These are phyloP conservation scores for Pseudocercospora macadamiae DNA, from an alignment of 2,329 filamentous ascomycete genomes.

Conservation along the genomic window DNA sequence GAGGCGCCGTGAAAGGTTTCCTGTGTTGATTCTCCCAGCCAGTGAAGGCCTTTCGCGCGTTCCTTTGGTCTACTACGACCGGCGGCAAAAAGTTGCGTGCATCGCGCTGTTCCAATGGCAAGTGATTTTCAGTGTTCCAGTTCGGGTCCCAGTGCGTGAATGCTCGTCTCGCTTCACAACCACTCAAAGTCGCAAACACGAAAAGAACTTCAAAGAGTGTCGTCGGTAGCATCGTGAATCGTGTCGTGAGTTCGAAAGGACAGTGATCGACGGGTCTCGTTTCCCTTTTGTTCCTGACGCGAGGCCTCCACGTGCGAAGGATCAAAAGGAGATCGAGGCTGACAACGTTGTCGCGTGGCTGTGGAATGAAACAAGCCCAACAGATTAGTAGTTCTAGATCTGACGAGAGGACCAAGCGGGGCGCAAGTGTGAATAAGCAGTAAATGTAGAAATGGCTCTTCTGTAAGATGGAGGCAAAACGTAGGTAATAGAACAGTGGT, in stretches of 20 bases:
- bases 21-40: not conserved
- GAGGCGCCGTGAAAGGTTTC: constrained; percentile 4
- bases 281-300: not conserved
- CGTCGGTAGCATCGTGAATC: not conserved
- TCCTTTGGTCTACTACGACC: not conserved
- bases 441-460: not conserved
- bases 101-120: not conserved
- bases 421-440: not conserved
- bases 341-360: not conserved
- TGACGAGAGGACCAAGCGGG: not conserved
- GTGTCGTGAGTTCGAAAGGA: not conserved
- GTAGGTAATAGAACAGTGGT: not conserved
- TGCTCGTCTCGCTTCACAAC: not conserved
- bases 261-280: not conserved
- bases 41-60: not conserved
- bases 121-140: not conserved
- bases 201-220: not conserved
- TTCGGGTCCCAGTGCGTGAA: constrained; percentile 3
- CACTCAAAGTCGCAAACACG: not conserved
- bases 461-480: not conserved
- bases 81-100: not conserved
- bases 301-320: not conserved
- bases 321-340: not conserved
- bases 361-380: not conserved
- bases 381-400: not conserved